Evolutionary conservation across 306 rosid genomes (phyloP).

Genomic region (Fagus crenata): DNA sequence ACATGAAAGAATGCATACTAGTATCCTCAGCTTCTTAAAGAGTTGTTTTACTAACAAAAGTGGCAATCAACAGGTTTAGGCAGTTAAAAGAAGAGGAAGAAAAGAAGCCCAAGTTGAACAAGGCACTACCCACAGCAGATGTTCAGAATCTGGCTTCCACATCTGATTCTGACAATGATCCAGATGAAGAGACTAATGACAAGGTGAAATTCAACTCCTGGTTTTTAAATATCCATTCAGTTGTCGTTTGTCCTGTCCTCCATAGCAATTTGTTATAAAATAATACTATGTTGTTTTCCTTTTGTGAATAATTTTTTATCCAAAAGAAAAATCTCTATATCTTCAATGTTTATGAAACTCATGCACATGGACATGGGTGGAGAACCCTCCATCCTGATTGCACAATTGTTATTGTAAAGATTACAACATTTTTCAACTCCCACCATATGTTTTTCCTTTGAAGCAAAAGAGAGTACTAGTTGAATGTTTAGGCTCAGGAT

Average conservation of each 20-base stretch:
- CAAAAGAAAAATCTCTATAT: neutral
- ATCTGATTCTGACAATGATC: constrained; percentile 55
- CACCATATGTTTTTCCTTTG: neutral
- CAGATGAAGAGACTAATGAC: constrained; percentile 49
- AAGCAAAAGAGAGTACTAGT: constrained; percentile 17
- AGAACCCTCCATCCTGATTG: constrained; percentile 1
- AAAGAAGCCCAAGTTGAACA: constrained; percentile 54
- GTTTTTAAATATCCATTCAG: constrained; percentile 8
- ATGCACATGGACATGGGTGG: neutral
- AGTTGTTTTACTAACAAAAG: constrained; percentile 21
- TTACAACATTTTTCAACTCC: neutral
- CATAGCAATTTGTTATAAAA: neutral
- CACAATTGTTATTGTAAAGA: neutral
- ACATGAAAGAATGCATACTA: constrained; percentile 24
- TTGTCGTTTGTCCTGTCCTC: constrained; percentile 5
- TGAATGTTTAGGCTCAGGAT: constrained; percentile 2
- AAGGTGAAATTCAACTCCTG: constrained; percentile 51
- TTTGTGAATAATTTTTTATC: neutral
- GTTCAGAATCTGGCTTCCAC: constrained; percentile 56
- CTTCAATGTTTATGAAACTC: constrained; percentile 6
- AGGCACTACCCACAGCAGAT: constrained; percentile 60
- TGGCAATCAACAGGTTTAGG: constrained; percentile 58
- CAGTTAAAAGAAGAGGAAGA: constrained; percentile 64
- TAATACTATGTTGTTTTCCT: neutral
- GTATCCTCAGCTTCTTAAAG: constrained; percentile 15